A percentile compares a stretch with the other conserved stretches of the same genome.
These are phyloP conservation scores for Termitomyces sp. DNA, from an alignment of 768 basidiomycete genomes.

Conservation along the genomic window DNA sequence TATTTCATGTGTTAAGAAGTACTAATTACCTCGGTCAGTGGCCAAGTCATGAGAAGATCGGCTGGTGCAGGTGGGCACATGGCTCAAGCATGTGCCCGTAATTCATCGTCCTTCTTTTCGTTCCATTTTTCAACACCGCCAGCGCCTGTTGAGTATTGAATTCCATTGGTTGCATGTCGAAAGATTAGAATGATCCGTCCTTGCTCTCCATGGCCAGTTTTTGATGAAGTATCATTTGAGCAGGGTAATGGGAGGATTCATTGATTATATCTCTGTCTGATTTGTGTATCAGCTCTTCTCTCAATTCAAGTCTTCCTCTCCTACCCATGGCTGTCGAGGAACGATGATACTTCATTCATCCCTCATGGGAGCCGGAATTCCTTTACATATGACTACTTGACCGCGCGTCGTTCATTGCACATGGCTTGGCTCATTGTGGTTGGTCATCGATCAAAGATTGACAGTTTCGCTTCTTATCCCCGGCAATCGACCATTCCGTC, in stretches of 20 bases:
- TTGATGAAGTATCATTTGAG: too few species aligned
- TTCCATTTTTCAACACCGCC: neutral
- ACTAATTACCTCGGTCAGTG: neutral
- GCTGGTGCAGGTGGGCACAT: neutral
- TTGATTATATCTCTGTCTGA: neutral
- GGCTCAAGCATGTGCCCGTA: neutral
- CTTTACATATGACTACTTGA: neutral
- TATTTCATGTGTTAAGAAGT: neutral
- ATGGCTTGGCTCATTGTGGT: too few species aligned
- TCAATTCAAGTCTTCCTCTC: neutral
- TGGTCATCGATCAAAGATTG: too few species aligned
- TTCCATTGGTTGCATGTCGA: neutral
- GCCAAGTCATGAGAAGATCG: neutral
- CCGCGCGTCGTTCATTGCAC: neutral
- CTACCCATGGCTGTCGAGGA: neutral
- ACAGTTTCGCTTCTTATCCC: neutral
- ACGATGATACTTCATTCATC: neutral
- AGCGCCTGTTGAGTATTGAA: neutral
- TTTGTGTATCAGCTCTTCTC: neutral
- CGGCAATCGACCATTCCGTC: neutral
- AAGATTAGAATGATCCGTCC: too few species aligned
- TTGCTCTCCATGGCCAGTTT: neutral
- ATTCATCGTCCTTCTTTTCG: neutral
- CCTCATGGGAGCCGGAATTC: neutral
- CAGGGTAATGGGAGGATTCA: too few species aligned